A percentile compares a stretch with the other conserved stretches of the same genome.
Conservation (phyloP, 2,329 filamentous ascomycete species). For the Aspergillus quadricinctus region DNA sequence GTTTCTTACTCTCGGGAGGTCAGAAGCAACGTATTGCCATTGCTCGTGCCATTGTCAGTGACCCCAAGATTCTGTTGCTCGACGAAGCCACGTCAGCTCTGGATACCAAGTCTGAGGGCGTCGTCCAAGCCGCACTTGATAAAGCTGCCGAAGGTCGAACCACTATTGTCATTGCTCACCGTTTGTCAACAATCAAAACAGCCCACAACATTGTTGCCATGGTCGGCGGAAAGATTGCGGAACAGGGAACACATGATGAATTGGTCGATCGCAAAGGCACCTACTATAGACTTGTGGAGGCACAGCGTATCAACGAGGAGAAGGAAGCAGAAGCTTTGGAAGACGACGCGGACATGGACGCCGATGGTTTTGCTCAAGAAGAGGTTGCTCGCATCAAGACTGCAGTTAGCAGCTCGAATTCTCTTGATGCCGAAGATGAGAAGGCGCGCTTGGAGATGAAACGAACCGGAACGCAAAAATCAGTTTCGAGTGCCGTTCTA, state of each 20-base stretch:
- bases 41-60: constrained; percentile 81
- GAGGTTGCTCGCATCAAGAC: constrained; percentile 31
- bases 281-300: constrained; percentile 81
- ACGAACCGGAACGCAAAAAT: constrained; percentile 49
- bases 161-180: constrained; percentile 93
- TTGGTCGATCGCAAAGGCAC: constrained; percentile 67
- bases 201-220: constrained; percentile 97
- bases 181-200: constrained; percentile 87
- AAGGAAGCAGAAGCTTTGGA: constrained; percentile 33
- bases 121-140: constrained; percentile 89
- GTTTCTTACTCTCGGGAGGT: constrained; percentile 86
- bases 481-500: constrained; percentile 66
- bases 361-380: constrained; percentile 20
- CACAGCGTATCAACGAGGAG: constrained; percentile 71
- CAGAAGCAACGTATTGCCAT: constrained; percentile 98
- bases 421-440: constrained; percentile 28
- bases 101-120: constrained; percentile 90
- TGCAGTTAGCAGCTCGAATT: constrained; percentile 24
- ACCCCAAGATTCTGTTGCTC: constrained; percentile 86
- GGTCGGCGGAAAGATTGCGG: constrained; percentile 76
- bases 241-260: constrained; percentile 83
- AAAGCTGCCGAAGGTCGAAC: constrained; percentile 80
- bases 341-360: constrained; percentile 22
- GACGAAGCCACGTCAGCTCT: constrained; percentile 93
- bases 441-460: constrained; percentile 29